Evolutionary conservation across 495 filamentous ascomycete species (phyloP), one percentile per base, ranked within the genome.

Genomic region (Trichoderma parareesei): DNA sequence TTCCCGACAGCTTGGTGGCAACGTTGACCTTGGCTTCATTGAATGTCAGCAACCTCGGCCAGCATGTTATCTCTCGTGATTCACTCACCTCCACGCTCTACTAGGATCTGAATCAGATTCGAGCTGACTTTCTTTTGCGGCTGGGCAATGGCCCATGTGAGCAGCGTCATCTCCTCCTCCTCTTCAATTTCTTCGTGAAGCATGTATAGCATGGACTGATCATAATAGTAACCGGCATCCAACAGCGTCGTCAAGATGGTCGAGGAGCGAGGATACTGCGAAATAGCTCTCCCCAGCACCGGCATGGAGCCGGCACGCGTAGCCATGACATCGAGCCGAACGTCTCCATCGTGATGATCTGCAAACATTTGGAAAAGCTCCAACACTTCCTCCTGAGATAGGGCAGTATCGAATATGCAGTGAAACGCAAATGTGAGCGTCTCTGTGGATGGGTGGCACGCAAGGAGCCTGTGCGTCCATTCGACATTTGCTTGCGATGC

Each of bases 91-190:
- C 76, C 75, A 1, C 74, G 70, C 20, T 76, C 65, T 11, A 81
- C 72, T 18, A 82, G 64, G 16, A 79, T 67, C 59, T 76, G 70
- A 38, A 82, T 78, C 53, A 78, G 65, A 10, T 65, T 62, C 61
- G 73, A 79, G 69, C 79, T 82, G 46, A 81, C 71, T 62, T 73
- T 74, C 69, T 82, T 82, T 64, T 82, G 78, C 5, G 79, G 79
- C 61, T 82, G 79, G 11, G 76, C 60, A 4, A 82, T 67, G 5
- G 76, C 69, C 79, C 79, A 82, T 61, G 80, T 76, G 18, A 82
- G 68, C 2, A 82, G 67, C 18, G 69, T 77, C 60, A 78, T 77
- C 18, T 72, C 61, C 57, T 82, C 79, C 0, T 71, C 68, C 49
- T 80, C 74, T 14, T 78, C 77, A 4, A 75, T 62, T 7, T 76